These are phyloP conservation scores for Alternaria hordeiaustralica DNA, from an alignment of 2,329 filamentous ascomycete genomes.

Conservation along the genomic window DNA sequence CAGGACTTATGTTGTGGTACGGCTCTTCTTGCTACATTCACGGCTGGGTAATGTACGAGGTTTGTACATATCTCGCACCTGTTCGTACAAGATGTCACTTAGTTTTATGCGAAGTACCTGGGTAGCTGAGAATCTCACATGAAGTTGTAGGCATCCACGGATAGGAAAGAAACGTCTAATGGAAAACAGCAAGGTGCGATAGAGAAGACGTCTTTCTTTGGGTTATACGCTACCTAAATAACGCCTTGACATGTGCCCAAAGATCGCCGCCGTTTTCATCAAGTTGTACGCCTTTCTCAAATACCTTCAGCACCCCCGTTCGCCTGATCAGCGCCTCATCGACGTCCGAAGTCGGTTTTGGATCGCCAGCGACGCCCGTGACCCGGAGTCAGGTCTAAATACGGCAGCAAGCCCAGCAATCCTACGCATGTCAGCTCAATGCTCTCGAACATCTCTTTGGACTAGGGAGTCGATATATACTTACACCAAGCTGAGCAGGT, in stretches of 20 bases:
- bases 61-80: too few relatives aligned
- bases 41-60: too few relatives aligned
- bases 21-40: too few relatives aligned
- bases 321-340: too few relatives aligned
- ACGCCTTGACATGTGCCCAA: neutral
- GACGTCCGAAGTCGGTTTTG: neutral
- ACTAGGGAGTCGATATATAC: neutral
- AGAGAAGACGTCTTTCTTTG: neutral
- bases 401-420: neutral
- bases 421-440: neutral
- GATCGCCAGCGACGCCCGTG: neutral
- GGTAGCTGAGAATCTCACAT: neutral
- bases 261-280: neutral
- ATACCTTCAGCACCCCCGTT: too few relatives aligned
- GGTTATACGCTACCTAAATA: neutral
- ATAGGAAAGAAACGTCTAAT: too few relatives aligned
- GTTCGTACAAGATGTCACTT: too few relatives aligned
- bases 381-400: neutral
- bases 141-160: too few relatives aligned
- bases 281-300: neutral
- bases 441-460: too few relatives aligned
- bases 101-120: neutral
- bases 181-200: too few relatives aligned
- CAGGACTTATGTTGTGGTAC: too few relatives aligned
- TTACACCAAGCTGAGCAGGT: neutral